Percentiles rank a stretch among this genome's conserved stretches.
These are phyloP conservation scores for Eremochloa ophiuroides DNA, from an alignment of 176 grass and related monocot species.

Conservation along the genomic window DNA sequence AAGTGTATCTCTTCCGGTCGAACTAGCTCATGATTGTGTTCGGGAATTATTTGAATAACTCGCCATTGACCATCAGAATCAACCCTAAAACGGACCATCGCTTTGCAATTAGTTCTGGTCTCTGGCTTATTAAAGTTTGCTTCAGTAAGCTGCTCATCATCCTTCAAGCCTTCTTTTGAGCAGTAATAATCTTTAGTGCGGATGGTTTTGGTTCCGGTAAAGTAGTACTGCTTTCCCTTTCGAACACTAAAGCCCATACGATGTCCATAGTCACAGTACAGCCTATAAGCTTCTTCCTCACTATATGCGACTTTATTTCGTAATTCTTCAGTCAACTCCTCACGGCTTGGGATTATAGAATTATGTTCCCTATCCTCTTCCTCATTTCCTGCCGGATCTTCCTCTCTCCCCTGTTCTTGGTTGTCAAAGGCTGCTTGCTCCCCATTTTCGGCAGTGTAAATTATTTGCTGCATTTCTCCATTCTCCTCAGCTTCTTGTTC, in stretches of 20 bases:
- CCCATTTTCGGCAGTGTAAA: constrained; percentile 28
- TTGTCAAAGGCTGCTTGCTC: constrained; percentile 35
- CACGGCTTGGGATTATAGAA: constrained; percentile 41
- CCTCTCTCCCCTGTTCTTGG: constrained; percentile 24
- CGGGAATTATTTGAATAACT: constrained; percentile 69
- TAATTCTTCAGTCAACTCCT: constrained; percentile 71
- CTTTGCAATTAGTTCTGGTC: constrained; percentile 80
- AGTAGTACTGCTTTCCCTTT: constrained; percentile 84
- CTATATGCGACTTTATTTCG: constrained; percentile 58
- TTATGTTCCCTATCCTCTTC: constrained; percentile 38
- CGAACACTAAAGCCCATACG: constrained; percentile 83
- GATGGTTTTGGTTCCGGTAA: constrained; percentile 65
- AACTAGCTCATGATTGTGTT: constrained; percentile 81
- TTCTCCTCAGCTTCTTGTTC: constrained; percentile 33
- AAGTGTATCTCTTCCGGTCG: constrained; percentile 64
- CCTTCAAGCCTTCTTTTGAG: constrained; percentile 83
- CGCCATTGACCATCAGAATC: constrained; percentile 69
- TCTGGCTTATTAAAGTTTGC: constrained; percentile 67
- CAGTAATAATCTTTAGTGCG: constrained; percentile 88
- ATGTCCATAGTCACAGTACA: constrained; percentile 73
- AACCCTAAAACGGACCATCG: constrained; percentile 76
- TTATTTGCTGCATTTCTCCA: constrained; percentile 37
- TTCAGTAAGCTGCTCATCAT: constrained; percentile 65
- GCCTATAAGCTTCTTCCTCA: constrained; percentile 80
- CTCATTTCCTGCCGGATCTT: constrained; percentile 26